Base-by-base conservation (phyloP, 495 filamentous ascomycete species). In the Neurospora discreta region DNA sequence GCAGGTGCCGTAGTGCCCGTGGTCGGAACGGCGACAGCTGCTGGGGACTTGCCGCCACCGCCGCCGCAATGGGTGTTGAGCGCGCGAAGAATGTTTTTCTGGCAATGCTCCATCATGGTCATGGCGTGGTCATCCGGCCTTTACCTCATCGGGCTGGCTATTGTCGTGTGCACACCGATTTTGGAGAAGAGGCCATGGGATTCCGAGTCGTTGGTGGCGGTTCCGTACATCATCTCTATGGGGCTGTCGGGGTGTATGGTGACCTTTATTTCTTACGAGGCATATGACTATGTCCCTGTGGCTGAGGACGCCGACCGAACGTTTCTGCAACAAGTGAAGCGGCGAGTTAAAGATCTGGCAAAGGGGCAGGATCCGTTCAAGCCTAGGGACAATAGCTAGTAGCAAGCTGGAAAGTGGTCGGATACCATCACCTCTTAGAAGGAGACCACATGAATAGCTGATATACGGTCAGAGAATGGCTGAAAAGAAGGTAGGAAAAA, bases 101-200 rank as follows among this genome's bases (percentile, higher is more conserved):
- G 71, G 71, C 71, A 73, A 33, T 73, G 71, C 15, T 20, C 71
- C 0, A 73, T 70, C 26, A 73, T 73, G 71, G 43, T 73, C 9
- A 70, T 73, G 3, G 30, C 71, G 18, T 73, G 67, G 4, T 70
- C 71, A 18, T 68, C 71, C 23, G 18, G 70, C 0, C 70, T 73
- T 23, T 73, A 73, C 39, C 23, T 70, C 5, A 26, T 73, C 1
- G 71, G 71, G 3, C 4, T 73, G 33, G 38, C 15, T 1, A 68
- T 73, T 3, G 71, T 73, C 11, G 71, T 70, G 26, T 60, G 68
- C 71, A 73, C 71, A 0, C 71, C 71, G 33, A 11, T 73, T 70
- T 30, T 33, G n/a, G 39, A 30, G 46, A 7, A 0, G 13, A 68
- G 69, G 8, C 20, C 65, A 1, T 73, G 68, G 68, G 71, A 11